Evolutionary conservation across 345 rosid species (phyloP).

Genomic region (Ceriops zippeliana): DNA sequence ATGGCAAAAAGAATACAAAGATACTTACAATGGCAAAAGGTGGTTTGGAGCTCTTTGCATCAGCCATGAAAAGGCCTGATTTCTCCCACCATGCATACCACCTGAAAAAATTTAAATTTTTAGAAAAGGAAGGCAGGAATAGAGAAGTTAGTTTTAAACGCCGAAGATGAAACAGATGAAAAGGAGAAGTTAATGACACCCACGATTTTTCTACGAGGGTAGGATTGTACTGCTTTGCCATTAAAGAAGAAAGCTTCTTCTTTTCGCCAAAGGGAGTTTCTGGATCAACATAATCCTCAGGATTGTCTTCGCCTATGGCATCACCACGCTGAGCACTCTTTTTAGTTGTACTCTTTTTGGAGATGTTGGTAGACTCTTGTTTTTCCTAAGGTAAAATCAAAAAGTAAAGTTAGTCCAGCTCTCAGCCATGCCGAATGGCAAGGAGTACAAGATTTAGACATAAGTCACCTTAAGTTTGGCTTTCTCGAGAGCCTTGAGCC

Average conservation of each 20-base stretch:
- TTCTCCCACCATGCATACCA: conserved; percentile 98
- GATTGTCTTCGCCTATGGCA: conserved; percentile 59
- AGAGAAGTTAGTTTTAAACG: neutral
- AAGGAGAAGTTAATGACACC: neutral
- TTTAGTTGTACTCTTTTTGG: conserved; percentile 54
- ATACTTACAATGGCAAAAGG: conserved; percentile 70
- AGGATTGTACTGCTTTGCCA: conserved; percentile 91
- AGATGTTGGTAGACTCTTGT: conserved; percentile 28
- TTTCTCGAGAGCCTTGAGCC: conserved; percentile 3
- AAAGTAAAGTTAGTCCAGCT: neutral
- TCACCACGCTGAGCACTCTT: conserved; percentile 55
- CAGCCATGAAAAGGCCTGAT: conserved; percentile 62
- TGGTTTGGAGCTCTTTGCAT: conserved; percentile 69
- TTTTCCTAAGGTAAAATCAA: conserved; percentile 35
- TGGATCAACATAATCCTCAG: conserved; percentile 69
- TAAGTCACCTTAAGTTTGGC: conserved; percentile 3
- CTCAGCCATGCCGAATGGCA: neutral
- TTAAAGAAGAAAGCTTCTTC: conserved; percentile 68
- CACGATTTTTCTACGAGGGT: conserved; percentile 79
- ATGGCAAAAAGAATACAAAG: neutral
- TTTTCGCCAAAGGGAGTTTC: conserved; percentile 69
- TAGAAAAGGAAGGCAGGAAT: neutral
- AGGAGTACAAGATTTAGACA: neutral
- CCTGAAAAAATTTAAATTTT: conserved; percentile 31
- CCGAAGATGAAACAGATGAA: neutral